Conservation (phyloP, 2,329 filamentous ascomycete species). For the Aquanectria penicillioides region DNA sequence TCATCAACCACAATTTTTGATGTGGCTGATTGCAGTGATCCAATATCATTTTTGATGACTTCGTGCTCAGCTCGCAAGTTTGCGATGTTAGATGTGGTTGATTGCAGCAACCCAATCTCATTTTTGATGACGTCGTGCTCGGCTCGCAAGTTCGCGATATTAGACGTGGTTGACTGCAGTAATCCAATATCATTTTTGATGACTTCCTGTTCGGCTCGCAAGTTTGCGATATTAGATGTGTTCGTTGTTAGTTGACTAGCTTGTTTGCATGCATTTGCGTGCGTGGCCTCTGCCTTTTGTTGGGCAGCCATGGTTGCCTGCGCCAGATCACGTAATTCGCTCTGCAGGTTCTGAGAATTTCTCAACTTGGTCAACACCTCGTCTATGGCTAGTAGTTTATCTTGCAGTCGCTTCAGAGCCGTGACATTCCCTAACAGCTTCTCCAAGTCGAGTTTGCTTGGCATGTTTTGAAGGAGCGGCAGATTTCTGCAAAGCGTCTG, state of each 20-base stretch:
- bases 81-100: not conserved
- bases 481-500: no score
- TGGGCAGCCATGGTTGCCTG: not conserved
- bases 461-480: not conserved
- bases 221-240: not conserved
- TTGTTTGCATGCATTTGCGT: not conserved
- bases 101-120: not conserved
- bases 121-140: not conserved
- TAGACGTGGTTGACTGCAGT: not conserved
- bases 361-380: not conserved
- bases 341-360: not conserved
- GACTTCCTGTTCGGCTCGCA: not conserved
- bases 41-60: not conserved
- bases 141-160: not conserved
- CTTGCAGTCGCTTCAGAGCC: not conserved
- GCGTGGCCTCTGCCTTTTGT: not conserved
- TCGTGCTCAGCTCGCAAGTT: not conserved
- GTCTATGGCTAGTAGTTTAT: not conserved
- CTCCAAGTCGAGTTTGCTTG: not conserved
- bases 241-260: not conserved
- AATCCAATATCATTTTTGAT: not conserved
- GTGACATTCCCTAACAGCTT: not conserved
- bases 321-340: not conserved
- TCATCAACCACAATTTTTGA: not conserved
- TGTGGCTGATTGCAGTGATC: not conserved